Conservation (phyloP, 345 rosid genomes). For the Eucalyptus marginata region DNA sequence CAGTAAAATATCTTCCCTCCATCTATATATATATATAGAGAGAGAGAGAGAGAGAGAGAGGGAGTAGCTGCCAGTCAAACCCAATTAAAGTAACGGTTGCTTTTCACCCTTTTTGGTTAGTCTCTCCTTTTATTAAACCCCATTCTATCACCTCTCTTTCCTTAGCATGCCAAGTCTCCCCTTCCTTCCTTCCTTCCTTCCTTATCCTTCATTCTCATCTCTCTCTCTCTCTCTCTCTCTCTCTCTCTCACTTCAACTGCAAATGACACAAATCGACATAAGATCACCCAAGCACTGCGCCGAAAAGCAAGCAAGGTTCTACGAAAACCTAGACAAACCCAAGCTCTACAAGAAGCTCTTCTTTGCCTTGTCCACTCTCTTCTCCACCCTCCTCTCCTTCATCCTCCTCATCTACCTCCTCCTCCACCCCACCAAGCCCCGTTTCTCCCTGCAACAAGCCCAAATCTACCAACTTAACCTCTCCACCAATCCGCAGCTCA, state of each 20-base stretch:
- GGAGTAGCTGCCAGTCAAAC: background rate
- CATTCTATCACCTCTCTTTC: background rate
- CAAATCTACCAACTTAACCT: constrained; percentile 65
- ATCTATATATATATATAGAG: background rate
- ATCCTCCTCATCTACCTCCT: constrained; percentile 58
- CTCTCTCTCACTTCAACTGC: background rate
- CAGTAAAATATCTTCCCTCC: background rate
- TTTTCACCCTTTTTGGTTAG: background rate
- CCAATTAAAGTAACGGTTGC: background rate
- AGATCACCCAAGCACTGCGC: constrained; percentile 86
- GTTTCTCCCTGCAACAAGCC: constrained; percentile 56
- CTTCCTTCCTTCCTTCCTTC: background rate
- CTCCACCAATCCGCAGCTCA: constrained; percentile 47
- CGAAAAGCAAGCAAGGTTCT: constrained; percentile 13
- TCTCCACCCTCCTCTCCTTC: constrained; percentile 39
- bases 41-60: background rate
- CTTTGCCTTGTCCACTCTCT: constrained; percentile 37
- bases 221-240: background rate
- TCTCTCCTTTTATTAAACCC: background rate
- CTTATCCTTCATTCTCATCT: background rate
- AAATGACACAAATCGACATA: constrained; percentile 55
- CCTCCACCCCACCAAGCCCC: constrained; percentile 69
- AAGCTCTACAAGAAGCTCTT: constrained; percentile 39
- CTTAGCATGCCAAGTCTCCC: background rate
- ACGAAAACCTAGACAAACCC: constrained; percentile 4